These are phyloP conservation scores for Kodamaea sp. DNA, from an alignment of 1,139 yeast species.

Conservation along the genomic window DNA sequence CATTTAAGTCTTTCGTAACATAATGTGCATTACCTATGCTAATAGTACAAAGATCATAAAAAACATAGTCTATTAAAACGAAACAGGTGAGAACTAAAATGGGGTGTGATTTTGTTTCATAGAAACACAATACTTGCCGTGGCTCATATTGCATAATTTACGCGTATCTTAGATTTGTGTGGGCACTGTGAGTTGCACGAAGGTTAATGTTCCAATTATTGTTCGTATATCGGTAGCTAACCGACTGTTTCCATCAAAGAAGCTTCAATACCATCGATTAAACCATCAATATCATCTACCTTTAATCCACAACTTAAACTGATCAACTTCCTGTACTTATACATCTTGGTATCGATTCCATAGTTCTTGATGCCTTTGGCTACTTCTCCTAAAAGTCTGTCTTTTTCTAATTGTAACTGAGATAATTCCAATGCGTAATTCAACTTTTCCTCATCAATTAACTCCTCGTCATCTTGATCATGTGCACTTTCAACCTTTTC, in stretches of 20 bases:
- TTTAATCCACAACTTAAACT: slow-evolving; percentile 81
- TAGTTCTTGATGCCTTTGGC: slow-evolving; percentile 36
- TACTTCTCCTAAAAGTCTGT: slow-evolving; percentile 41
- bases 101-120: no score
- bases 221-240: slow-evolving; percentile 1
- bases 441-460: slow-evolving; percentile 23
- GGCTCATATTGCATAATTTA: no score
- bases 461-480: slow-evolving; percentile 15
- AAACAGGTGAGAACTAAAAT: not conserved
- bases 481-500: slow-evolving; percentile 16
- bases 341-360: slow-evolving; percentile 59
- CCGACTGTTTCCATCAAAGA: slow-evolving; percentile 36
- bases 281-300: slow-evolving; percentile 75
- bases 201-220: no score
- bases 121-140: no score
- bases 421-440: slow-evolving; percentile 47
- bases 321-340: slow-evolving; percentile 77
- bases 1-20: no score
- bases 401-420: slow-evolving; percentile 53
- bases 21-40: slow-evolving; percentile 3
- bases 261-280: slow-evolving; percentile 48
- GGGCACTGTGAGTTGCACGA: no score
- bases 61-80: slow-evolving; percentile 3
- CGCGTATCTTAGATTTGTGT: no score
- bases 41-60: slow-evolving; percentile 3